Evolutionary conservation across 2,329 filamentous ascomycete species (phyloP).

Genomic region (Diplodia corticola): DNA sequence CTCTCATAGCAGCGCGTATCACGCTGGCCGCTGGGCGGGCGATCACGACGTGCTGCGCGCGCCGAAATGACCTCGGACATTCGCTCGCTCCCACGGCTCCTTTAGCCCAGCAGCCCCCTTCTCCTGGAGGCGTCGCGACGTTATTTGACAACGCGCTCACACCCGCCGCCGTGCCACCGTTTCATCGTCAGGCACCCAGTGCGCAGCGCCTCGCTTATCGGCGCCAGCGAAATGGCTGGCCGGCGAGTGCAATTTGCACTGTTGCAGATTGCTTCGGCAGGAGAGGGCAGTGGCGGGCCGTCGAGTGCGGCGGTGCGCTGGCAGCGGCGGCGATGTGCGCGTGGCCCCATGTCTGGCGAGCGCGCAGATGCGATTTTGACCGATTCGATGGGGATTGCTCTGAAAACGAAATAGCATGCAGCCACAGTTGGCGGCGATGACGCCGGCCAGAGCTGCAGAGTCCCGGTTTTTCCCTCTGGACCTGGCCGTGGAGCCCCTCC

Average conservation of each 20-base stretch:
- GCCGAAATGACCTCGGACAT: constrained; percentile 21
- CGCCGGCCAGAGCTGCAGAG: constrained; percentile 3
- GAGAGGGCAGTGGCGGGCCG: neutral
- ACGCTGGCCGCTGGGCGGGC: neutral
- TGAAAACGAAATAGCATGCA: constrained; percentile 22
- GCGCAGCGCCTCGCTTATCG: constrained; percentile 21
- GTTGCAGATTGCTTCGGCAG: neutral
- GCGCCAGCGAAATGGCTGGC: constrained; percentile 2
- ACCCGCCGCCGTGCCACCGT: constrained; percentile 10
- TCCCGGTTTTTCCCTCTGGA: constrained; percentile 7
- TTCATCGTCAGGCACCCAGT: constrained; percentile 23
- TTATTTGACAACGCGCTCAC: neutral
- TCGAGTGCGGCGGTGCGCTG: neutral
- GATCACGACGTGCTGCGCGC: constrained; percentile 15
- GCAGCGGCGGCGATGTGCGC: neutral
- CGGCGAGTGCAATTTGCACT: neutral
- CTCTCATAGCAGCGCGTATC: neutral
- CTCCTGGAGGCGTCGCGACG: constrained; percentile 4
- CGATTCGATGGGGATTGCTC: constrained; percentile 18
- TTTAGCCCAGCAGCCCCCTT: neutral
- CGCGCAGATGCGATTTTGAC: constrained; percentile 12
- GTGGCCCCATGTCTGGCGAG: constrained; percentile 10
- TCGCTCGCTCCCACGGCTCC: constrained; percentile 10
- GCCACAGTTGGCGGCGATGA: constrained; percentile 16
- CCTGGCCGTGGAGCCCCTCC: constrained; percentile 11